Base-by-base conservation (phyloP, 2,329 filamentous ascomycete species). In the Aspergillus brasiliensis region DNA sequence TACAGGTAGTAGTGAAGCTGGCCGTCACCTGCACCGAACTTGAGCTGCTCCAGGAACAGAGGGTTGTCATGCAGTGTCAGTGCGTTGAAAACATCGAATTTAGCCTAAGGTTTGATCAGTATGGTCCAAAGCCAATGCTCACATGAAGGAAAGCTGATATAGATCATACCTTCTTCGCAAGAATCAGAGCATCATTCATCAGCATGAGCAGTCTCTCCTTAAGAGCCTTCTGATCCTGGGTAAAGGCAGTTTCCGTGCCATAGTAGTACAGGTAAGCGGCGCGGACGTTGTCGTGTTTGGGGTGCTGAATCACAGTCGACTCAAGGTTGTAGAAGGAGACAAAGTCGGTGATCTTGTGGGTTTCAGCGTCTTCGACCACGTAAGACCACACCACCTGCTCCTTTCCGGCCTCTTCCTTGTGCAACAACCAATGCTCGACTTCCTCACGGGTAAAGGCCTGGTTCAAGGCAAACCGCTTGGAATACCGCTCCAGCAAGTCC, bases 211-310 rank as follows among this genome's bases (percentile, higher is more conserved):
- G 84, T 25, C 94, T 88, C n/a, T 83, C 80, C 79, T 93, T 93
- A 67, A 96, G 83, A 28, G 86, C 86, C 15, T 77, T 78, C 62
- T 83, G 80, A 47, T 81, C 71, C 19, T 74, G 72, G 2, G 72
- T 73, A 65, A 97, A 90, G 10, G 88, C 94, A 5, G 85, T 81
- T 70, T 97, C 92, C 6, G 90, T 90, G 59, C 91, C 95, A 74
- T 99, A 99, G 83, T 99, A 99, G 81, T 94, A 99, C 57, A 98
- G 85, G 78, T 99, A 99, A 28, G 95, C 95, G 3, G 94, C 95
- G 66, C 89, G 90, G 70, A 99, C 88, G 59, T 87, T 86, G 61
- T 87, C 84, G 79, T 96, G 89, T 74, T 91, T 91, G 48, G 86
- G 81, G 72, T 92, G 87, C 67, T 89, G 88, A 70, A 99, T 96